Evolutionary conservation across 148 eudicot species (phyloP).

Genomic region (Chenopodium suecicum): DNA sequence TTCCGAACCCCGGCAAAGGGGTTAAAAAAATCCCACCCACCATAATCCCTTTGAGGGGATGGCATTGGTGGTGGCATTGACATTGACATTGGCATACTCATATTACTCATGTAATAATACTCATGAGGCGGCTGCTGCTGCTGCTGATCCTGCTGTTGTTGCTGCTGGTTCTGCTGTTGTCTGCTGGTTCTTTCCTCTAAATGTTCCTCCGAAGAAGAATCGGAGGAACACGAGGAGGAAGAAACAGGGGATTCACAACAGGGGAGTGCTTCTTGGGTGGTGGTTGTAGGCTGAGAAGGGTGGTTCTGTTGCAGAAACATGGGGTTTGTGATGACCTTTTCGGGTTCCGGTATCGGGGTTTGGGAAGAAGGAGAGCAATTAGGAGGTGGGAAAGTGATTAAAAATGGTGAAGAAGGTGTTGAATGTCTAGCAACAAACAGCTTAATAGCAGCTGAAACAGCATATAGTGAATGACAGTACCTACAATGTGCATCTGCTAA

Average conservation of each 20-base stretch:
- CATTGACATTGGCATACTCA: conserved; percentile 41
- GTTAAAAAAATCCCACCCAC: conserved; percentile 97
- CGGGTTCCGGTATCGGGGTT: conserved; percentile 35
- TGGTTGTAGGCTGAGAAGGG: conserved; percentile 47
- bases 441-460: conserved; percentile 79
- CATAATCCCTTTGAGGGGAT: conserved; percentile 78
- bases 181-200: neutral
- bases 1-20: conserved; percentile 61
- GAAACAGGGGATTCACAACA: conserved; percentile 40
- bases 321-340: conserved; percentile 67
- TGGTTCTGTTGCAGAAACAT: conserved; percentile 68
- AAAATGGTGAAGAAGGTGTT: conserved; percentile 65
- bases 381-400: conserved; percentile 72
- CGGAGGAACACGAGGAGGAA: conserved; percentile 24
- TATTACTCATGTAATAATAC: conserved; percentile 58
- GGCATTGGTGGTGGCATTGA: conserved; percentile 58
- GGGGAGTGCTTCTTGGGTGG: conserved; percentile 37
- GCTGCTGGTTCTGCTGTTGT: neutral
- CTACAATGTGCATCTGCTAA: conserved; percentile 83
- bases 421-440: conserved; percentile 87
- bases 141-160: neutral
- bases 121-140: conserved; percentile 30
- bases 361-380: conserved; percentile 37
- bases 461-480: conserved; percentile 74
- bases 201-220: conserved; percentile 24